These are phyloP conservation scores for Leptoxyphium fumago DNA, from an alignment of 2,329 filamentous ascomycete species.

Conservation along the genomic window DNA sequence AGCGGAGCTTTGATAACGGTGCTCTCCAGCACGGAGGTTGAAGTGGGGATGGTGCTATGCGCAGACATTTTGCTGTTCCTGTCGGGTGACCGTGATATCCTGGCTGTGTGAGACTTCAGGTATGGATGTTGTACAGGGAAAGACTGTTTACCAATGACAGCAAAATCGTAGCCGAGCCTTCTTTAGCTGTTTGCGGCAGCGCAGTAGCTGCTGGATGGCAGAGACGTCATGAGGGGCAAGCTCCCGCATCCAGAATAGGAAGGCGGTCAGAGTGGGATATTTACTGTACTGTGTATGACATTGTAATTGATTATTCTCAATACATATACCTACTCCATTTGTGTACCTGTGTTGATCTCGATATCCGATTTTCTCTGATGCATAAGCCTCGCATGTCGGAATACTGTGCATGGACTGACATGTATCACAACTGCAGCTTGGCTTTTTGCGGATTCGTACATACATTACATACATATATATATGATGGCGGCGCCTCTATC, in stretches of 20 bases:
- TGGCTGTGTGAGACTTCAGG: too few relatives aligned
- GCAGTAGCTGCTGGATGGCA: not conserved
- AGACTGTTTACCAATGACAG: too few relatives aligned
- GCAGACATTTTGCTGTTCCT: not conserved
- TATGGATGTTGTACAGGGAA: too few relatives aligned
- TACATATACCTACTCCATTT: not conserved
- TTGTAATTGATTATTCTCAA: not conserved
- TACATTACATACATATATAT: too few relatives aligned
- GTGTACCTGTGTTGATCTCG: not conserved
- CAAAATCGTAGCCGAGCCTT: too few relatives aligned
- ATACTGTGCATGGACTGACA: too few relatives aligned
- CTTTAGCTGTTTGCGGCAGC: too few relatives aligned
- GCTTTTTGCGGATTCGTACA: too few relatives aligned
- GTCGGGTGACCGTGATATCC: not conserved
- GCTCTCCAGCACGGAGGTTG: slow-evolving; percentile 50
- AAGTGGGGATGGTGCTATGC: slow-evolving; percentile 40
- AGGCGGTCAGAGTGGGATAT: not conserved
- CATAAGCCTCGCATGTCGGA: too few relatives aligned
- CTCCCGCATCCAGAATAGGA: not conserved
- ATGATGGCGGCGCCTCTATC: not conserved
- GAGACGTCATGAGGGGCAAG: not conserved
- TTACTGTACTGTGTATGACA: not conserved
- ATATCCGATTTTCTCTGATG: not conserved
- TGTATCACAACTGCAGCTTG: too few relatives aligned
- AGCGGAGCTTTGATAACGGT: slow-evolving; percentile 54